Evolutionary conservation across 1,139 yeast genomes (phyloP), one percentile per base, ranked within the genome.

Genomic region (Candida pseudocylindracea): DNA sequence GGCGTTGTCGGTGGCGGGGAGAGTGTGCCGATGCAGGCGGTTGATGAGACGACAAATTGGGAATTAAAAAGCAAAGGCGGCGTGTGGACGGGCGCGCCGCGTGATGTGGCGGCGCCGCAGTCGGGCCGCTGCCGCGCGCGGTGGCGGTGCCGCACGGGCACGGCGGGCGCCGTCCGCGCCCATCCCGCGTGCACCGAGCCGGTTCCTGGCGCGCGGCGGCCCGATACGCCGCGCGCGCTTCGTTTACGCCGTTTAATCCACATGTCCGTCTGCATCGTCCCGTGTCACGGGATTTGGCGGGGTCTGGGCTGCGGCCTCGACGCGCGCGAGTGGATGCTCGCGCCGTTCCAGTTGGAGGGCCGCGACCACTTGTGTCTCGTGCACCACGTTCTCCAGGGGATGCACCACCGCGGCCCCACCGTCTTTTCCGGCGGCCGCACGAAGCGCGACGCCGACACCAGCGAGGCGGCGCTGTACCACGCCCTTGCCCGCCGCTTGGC

Each of bases 361-460:
- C 52, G 66, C 27, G 83, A 73, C 41, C 81, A 74, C 43, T 42
- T 69, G 9, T 58, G 72, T 25, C 75, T 78, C 46, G 60, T 68
- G n/a, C 61, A 70, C 29, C 93, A 80, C 45, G 60, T 76, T 2
- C 41, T 50, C 10, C 42, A 36, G 12, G 55, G 65, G n/a, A 37
- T 60, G 10, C 41, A 48, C 2, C 46, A 53, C 24, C 35, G 68
- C n/a, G 33, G 47, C 12, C 32, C 43, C 32, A 51, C 70, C 31
- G 50, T 69, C 2, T 69, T 75, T 29, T 69, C 83, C 10, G 93
- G 93, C 0, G 88, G 91, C 0, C 75, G 64, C 42, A 79, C 92
- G 0, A 72, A 74, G 38, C 24, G 33, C 2, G 55, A 48, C n/a
- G 51, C 61, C 2, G 72, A 73, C 1, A 63, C 64, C 0, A 42